A percentile compares a stretch with the other conserved stretches of the same genome.
Evolutionary conservation across 2,329 filamentous ascomycete species (phyloP).

Genomic region (Penicillium sp.): DNA sequence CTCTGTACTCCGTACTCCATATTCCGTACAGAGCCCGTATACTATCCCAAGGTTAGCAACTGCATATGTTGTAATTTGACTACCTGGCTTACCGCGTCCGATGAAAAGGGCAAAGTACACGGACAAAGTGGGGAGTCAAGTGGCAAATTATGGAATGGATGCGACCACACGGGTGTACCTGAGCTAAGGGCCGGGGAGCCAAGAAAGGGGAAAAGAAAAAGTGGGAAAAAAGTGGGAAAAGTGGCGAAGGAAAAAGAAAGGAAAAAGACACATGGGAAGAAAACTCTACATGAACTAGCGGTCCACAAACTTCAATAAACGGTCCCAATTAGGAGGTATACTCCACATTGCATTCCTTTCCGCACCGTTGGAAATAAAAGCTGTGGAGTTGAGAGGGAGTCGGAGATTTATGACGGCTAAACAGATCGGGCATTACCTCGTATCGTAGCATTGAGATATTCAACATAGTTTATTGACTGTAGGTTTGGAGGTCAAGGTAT

Average conservation of each 20-base stretch:
- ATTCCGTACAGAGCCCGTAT: not conserved
- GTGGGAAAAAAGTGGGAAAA: constrained; percentile 8
- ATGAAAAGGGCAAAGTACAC: not conserved
- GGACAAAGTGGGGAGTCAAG: not conserved
- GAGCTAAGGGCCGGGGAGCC: constrained; percentile 6
- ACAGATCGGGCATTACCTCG: constrained; percentile 1
- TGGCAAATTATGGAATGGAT: not conserved
- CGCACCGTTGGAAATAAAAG: constrained; percentile 21
- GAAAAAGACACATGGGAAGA: constrained; percentile 19
- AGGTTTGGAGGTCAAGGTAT: not conserved
- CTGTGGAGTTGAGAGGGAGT: constrained; percentile 10
- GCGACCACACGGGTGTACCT: constrained; percentile 9
- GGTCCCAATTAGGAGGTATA: constrained; percentile 8
- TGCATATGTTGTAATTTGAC: not conserved
- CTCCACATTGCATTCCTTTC: constrained; percentile 18
- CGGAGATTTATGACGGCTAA: constrained; percentile 4
- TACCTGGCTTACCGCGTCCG: not conserved
- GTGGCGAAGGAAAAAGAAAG: not conserved
- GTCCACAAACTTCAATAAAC: constrained; percentile 23
- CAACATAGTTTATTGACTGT: not conserved
- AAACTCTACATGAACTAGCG: constrained; percentile 17
- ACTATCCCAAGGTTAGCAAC: not conserved
- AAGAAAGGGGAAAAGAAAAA: not conserved
- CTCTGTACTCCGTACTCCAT: not conserved
- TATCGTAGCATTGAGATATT: not conserved